phyloP scores from a whole-genome alignment of 257 asterid species.

The Thymus mandschuricus region DNA sequence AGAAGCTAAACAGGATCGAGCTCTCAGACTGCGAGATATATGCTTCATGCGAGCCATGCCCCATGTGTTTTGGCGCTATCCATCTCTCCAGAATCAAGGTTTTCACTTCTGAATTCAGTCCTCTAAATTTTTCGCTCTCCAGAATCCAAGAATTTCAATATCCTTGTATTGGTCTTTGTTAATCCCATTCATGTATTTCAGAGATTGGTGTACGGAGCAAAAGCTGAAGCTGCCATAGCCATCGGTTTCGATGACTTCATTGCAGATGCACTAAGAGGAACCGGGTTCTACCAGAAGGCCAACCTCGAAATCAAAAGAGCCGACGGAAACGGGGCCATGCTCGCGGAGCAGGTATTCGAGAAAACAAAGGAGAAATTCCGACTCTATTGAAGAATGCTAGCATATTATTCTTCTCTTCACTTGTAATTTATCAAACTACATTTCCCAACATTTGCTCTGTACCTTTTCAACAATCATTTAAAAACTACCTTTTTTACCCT shows the following conservation, averaged over 20 bases:
- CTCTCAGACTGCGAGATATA: conserved; percentile 96
- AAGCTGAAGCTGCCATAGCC: conserved; percentile 98
- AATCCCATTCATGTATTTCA: conserved; percentile 31
- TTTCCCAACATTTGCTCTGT: conserved; percentile 9
- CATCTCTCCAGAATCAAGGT: conserved; percentile 98
- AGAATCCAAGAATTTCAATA: not conserved
- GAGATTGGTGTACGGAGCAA: conserved; percentile 97
- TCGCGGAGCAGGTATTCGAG: conserved; percentile 97
- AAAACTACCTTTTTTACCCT: conserved; percentile 12
- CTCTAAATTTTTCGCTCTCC: not conserved
- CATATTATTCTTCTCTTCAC: conserved; percentile 15
- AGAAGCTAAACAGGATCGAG: conserved; percentile 87
- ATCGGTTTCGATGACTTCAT: conserved; percentile 97
- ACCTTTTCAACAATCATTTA: conserved; percentile 12
- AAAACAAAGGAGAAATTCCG: conserved; percentile 84
- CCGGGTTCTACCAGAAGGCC: conserved; percentile 91
- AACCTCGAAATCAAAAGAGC: conserved; percentile 81
- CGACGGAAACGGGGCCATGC: conserved; percentile 71
- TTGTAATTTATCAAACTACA: conserved; percentile 22
- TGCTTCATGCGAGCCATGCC: conserved; percentile 97
- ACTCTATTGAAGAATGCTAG: conserved; percentile 56
- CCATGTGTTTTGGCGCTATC: conserved; percentile 98
- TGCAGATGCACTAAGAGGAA: conserved; percentile 94
- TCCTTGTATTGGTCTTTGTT: not conserved
- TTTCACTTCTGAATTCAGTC: not conserved